A percentile compares a stretch with the other conserved stretches of the same genome.
Evolutionary conservation across 352 stramenopile genomes (phyloP).

Genomic region (Pythium rhizo-oryzae): DNA sequence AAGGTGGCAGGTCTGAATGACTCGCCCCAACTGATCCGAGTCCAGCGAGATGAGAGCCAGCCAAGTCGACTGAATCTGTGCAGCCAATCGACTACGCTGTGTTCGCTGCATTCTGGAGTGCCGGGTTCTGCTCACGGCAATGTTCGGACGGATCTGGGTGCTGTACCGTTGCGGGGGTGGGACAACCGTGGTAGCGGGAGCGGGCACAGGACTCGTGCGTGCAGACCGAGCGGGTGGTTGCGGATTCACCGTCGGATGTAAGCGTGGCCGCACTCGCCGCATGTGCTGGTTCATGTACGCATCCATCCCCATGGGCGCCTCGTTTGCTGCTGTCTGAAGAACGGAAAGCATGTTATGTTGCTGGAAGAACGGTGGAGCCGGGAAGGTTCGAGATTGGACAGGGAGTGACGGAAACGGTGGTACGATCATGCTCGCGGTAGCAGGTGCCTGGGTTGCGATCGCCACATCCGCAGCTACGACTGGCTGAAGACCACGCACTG

Average conservation of each 20-base stretch:
- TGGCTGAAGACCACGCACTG: conserved; percentile 20
- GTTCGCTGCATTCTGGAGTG: conserved; percentile 79
- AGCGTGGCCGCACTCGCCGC: conserved; percentile 68
- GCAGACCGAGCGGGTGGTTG: conserved; percentile 34
- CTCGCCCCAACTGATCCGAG: conserved; percentile 68
- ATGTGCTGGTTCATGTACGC: conserved; percentile 86
- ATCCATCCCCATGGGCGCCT: conserved; percentile 74
- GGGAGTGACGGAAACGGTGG: conserved; percentile 19
- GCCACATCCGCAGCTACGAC: conserved; percentile 22
- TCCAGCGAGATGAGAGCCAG: conserved; percentile 83
- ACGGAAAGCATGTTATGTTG: conserved; percentile 57
- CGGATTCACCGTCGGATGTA: conserved; percentile 36
- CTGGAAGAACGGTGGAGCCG: conserved; percentile 24
- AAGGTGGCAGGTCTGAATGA: conserved; percentile 85
- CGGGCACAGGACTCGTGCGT: conserved; percentile 27
- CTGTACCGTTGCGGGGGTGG: conserved; percentile 63
- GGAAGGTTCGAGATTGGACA: conserved; percentile 25
- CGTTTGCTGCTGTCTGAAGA: conserved; percentile 60
- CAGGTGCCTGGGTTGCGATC: conserved; percentile 6
- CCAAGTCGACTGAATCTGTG: conserved; percentile 87
- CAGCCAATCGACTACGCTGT: conserved; percentile 67
- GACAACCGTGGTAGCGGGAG: conserved; percentile 30
- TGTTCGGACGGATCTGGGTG: conserved; percentile 85
- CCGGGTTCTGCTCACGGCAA: conserved; percentile 76
- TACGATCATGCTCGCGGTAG: conserved; percentile 16